These are phyloP conservation scores for Diddensiella transvaalensis DNA, from an alignment of 805 yeast species.

Conservation along the genomic window DNA sequence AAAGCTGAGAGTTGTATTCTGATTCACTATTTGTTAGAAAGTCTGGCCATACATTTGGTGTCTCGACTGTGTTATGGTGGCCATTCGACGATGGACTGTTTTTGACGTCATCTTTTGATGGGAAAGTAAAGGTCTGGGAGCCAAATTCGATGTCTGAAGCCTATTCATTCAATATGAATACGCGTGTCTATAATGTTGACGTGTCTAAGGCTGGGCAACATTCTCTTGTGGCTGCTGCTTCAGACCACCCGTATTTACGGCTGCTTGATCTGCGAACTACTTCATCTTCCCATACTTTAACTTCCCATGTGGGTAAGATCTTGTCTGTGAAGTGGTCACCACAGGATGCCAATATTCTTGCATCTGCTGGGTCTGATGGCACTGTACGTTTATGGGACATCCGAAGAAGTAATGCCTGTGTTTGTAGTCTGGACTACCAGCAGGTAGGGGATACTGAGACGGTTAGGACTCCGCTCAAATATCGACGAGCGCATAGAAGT, in stretches of 20 bases:
- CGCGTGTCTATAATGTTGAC: slow-evolving; percentile 66
- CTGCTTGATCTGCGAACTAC: slow-evolving; percentile 71
- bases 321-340: slow-evolving; percentile 76
- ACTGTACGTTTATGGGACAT: slow-evolving; percentile 83
- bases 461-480: slow-evolving; percentile 29
- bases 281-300: slow-evolving; percentile 66
- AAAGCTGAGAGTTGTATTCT: no score
- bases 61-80: slow-evolving; percentile 83
- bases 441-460: slow-evolving; percentile 36
- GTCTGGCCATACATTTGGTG: slow-evolving; percentile 62
- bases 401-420: slow-evolving; percentile 60
- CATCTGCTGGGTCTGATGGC: slow-evolving; percentile 81
- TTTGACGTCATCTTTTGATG: slow-evolving; percentile 76
- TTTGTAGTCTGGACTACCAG: slow-evolving; percentile 59
- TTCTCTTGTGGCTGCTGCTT: slow-evolving; percentile 64
- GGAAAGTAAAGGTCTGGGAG: slow-evolving; percentile 77
- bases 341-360: slow-evolving; percentile 52
- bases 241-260: slow-evolving; percentile 65
- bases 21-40: no score
- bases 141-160: slow-evolving; percentile 62
- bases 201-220: slow-evolving; percentile 44
- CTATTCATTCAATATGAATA: slow-evolving; percentile 58
- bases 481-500: slow-evolving; percentile 64
- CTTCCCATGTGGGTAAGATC: slow-evolving; percentile 57
- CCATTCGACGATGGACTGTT: slow-evolving; percentile 84